phyloP scores from a whole-genome alignment of 768 basidiomycete genomes.

The Tubosaeta sp. region DNA sequence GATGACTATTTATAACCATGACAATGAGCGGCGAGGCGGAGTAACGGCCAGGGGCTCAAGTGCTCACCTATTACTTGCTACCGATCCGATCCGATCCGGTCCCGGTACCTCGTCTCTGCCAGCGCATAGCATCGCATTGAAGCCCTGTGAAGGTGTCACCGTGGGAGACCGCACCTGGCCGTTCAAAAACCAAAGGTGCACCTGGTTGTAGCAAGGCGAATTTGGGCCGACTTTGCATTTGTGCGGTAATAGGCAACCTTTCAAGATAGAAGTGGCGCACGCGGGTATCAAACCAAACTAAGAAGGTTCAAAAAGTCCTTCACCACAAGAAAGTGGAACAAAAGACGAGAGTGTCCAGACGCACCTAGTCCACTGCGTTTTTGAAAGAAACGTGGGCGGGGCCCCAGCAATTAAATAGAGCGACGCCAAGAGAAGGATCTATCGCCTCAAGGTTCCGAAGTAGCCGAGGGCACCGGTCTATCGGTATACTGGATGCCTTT shows the following conservation, averaged over 20 bases:
- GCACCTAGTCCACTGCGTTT: not conserved
- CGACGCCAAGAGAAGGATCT: not conserved
- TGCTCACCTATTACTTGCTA: not conserved
- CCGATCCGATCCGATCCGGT: not conserved
- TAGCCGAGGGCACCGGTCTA: not conserved
- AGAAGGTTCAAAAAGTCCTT: not conserved
- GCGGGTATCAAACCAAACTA: not conserved
- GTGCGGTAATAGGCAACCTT: not conserved
- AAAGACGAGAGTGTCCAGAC: not conserved
- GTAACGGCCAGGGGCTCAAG: too few species aligned
- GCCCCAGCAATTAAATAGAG: not conserved
- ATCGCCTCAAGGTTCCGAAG: not conserved
- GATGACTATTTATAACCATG: too few species aligned
- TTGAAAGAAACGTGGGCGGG: not conserved
- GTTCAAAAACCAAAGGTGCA: not conserved
- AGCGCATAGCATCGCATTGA: too few species aligned
- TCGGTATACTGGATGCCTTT: too few species aligned
- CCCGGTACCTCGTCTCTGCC: too few species aligned
- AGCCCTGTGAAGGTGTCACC: not conserved
- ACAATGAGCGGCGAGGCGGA: not conserved
- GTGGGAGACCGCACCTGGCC: not conserved
- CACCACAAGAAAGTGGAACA: not conserved
- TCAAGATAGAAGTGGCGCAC: too few species aligned
- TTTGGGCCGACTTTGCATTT: not conserved
- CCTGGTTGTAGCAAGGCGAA: not conserved